Evolutionary conservation across 345 rosid genomes (phyloP).

Genomic region (Corchorus capsularis): DNA sequence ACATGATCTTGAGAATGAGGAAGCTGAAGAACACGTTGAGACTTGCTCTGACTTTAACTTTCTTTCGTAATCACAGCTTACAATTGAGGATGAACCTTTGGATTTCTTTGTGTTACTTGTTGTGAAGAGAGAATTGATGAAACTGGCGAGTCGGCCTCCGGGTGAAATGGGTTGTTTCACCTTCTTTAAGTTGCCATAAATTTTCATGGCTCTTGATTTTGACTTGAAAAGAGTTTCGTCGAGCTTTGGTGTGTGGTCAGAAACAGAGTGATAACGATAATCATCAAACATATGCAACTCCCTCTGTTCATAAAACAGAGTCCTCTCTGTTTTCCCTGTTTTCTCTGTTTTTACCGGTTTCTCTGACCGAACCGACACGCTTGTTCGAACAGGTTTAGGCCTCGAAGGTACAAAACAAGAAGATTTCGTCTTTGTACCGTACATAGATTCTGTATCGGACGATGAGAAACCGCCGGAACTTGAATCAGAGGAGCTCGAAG

Average conservation of each 20-base stretch:
- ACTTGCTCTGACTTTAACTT: conserved; percentile 46
- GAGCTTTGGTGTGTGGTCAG: conserved; percentile 35
- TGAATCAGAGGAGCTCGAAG: conserved; percentile 76
- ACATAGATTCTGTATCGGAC: conserved; percentile 69
- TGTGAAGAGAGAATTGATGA: conserved; percentile 72
- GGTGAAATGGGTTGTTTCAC: conserved; percentile 91
- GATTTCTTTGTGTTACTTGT: conserved; percentile 48
- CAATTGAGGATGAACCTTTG: conserved; percentile 37
- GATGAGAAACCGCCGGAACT: conserved; percentile 77
- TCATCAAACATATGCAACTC: conserved; percentile 32
- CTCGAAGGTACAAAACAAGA: conserved; percentile 37
- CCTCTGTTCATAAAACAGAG: conserved; percentile 56
- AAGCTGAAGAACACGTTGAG: conserved; percentile 71
- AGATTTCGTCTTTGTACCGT: conserved; percentile 39
- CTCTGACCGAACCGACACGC: conserved; percentile 29
- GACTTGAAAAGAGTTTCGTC: conserved; percentile 45
- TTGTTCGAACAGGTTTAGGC: conserved; percentile 51
- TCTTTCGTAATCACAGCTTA: conserved; percentile 33
- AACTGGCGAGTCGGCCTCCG: conserved; percentile 47
- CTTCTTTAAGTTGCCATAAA: conserved; percentile 60
- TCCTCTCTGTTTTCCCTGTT: conserved; percentile 31
- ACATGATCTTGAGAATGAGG: conserved; percentile 86
- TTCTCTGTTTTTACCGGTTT: conserved; percentile 36
- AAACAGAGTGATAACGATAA: conserved; percentile 32
- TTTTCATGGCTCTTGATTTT: conserved; percentile 63